Evolutionary conservation across 2,329 filamentous ascomycete species (phyloP).

Genomic region (Didymellaceae sp.): DNA sequence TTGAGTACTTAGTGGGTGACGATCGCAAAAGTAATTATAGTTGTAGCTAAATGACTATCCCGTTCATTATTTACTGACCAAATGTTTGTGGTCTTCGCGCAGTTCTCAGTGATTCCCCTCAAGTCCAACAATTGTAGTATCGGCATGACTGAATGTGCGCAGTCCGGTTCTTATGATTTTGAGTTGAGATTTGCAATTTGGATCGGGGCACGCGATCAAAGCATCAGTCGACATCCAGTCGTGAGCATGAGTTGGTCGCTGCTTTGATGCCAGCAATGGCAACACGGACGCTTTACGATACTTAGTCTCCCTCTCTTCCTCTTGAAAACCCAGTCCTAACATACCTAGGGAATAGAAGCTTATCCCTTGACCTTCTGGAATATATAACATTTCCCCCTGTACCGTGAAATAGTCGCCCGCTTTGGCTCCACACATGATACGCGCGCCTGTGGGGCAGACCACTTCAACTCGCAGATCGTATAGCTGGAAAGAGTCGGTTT

Average conservation of each 20-base stretch:
- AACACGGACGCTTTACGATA: slow-evolving; percentile 7
- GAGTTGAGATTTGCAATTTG: slow-evolving; percentile 20
- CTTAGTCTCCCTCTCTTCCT: neutral
- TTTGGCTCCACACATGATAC: slow-evolving; percentile 16
- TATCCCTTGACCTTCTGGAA: slow-evolving; percentile 13
- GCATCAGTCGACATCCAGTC: slow-evolving; percentile 23
- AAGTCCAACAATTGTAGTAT: slow-evolving; percentile 12
- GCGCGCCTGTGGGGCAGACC: slow-evolving; percentile 16
- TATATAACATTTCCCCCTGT: slow-evolving; percentile 20
- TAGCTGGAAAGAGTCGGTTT: slow-evolving; percentile 14
- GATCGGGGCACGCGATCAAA: slow-evolving; percentile 19
- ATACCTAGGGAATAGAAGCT: slow-evolving; percentile 18
- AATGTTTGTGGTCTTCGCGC: neutral
- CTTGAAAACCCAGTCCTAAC: too few relatives aligned
- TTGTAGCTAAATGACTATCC: too few relatives aligned
- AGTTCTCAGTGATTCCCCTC: neutral
- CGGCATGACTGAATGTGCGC: slow-evolving; percentile 17
- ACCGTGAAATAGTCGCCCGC: slow-evolving; percentile 15
- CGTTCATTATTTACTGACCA: too few relatives aligned
- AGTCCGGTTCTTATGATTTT: slow-evolving; percentile 15
- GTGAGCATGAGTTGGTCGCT: slow-evolving; percentile 17
- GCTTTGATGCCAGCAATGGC: slow-evolving; percentile 15
- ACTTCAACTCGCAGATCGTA: slow-evolving; percentile 18
- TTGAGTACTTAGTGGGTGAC: too few relatives aligned
- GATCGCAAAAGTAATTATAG: too few relatives aligned